Base-by-base conservation (phyloP, 495 filamentous ascomycete genomes). In the Letharia lupina region DNA sequence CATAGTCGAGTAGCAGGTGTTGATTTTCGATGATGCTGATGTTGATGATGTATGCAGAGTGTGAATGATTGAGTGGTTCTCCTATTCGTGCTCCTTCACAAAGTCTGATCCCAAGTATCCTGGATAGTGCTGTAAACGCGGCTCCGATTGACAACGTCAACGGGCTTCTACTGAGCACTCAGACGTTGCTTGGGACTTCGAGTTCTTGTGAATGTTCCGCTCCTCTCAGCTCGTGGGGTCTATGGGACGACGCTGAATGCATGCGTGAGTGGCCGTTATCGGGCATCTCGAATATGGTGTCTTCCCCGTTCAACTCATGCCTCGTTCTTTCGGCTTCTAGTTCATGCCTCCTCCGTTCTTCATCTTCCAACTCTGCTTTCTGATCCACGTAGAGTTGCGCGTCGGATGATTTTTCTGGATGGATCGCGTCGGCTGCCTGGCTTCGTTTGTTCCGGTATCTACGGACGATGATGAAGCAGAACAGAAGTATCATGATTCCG, bases 331-430 rank as follows among this genome's bases (percentile, higher is more conserved):
- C 18, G n/a, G 18, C 41, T 3, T 48, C 41, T 45, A 62, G 7
- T 33, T 62, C 61, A 20, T 48, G 41, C 61, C 33, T 62, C 16
- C 47, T 33, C 33, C 31, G 35, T 35, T 48, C 41, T 41, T 41
- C 61, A 35, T 42, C 61, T 35, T 62, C 61, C 18, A 62, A 28
- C 35, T 62, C 61, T 33, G 61, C 31, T 47, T 62, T 62, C 7
- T 62, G 61, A n/a, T 62, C 41, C 11, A 62, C 35, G 42, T 62
- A 62, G 23, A 37, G 28, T 48, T 50, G 61, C 9, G 20, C 52
- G 20, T 52, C 11, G 28, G 52, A 56, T 37, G 52, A 8, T 7
- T 4, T 56, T 33, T 18, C 50, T 4, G 50, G 15, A 15, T 56
- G 31, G 0, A 16, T n/a, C 31, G 13, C 7, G 31, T 18, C 16